A percentile compares a stretch with the other conserved stretches of the same genome.
These are phyloP conservation scores for Candida sanyaensis DNA, from an alignment of 1,139 yeast species.

Conservation along the genomic window DNA sequence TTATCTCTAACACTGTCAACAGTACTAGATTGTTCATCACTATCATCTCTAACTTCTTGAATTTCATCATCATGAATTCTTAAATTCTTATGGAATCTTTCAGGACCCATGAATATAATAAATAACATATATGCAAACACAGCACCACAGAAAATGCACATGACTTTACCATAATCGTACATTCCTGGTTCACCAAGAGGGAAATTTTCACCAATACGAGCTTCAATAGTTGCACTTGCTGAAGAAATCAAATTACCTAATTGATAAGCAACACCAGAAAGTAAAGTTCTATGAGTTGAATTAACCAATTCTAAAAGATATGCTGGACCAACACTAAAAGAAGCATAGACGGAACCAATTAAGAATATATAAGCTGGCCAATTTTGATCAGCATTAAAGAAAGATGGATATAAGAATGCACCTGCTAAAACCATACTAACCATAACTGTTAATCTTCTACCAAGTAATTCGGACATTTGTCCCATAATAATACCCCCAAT, in stretches of 20 bases:
- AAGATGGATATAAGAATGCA: conserved; percentile 37
- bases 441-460: conserved; percentile 48
- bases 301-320: conserved; percentile 39
- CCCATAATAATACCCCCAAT: conserved; percentile 52
- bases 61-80: conserved; percentile 4
- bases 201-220: conserved; percentile 31
- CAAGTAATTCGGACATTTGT: conserved; percentile 44
- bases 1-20: conserved; percentile 3
- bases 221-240: conserved; percentile 40
- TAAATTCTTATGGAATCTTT: conserved; percentile 22
- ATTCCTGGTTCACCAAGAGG: conserved; percentile 24
- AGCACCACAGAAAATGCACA: conserved; percentile 41
- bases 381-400: conserved; percentile 27
- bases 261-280: conserved; percentile 41
- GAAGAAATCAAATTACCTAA: conserved; percentile 40
- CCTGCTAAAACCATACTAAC: conserved; percentile 31
- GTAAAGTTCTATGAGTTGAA: conserved; percentile 35
- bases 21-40: neutral
- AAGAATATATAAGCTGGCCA: conserved; percentile 31
- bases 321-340: conserved; percentile 41
- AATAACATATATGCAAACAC: conserved; percentile 33
- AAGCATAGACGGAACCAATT: conserved; percentile 34
- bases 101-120: conserved; percentile 34
- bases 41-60: neutral
- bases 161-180: conserved; percentile 38